Percentiles rank a stretch among this genome's conserved stretches.
phyloP scores from a whole-genome alignment of 441 rosid genomes.

The Euphorbia schlechtendalii region DNA sequence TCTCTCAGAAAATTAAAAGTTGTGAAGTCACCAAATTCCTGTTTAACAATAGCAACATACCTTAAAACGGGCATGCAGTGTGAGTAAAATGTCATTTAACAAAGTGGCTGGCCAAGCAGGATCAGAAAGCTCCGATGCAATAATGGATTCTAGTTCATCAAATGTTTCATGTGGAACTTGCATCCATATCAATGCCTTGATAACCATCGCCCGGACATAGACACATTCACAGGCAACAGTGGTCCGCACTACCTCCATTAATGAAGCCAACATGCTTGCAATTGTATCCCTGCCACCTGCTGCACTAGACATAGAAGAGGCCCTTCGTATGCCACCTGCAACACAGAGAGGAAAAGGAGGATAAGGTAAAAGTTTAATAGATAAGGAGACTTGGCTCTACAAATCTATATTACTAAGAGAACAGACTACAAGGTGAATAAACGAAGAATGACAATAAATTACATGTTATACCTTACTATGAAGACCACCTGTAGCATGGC shows the following conservation, averaged over 20 bases:
- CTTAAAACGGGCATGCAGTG: constrained; percentile 99
- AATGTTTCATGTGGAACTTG: constrained; percentile 94
- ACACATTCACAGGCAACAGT: constrained; percentile 99
- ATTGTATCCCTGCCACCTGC: constrained; percentile 84
- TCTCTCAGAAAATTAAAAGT: background rate
- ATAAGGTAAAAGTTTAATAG: background rate
- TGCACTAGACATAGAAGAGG: constrained; percentile 57
- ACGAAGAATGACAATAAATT: background rate
- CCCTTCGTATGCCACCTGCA: constrained; percentile 51
- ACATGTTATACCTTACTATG: background rate
- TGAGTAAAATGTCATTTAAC: constrained; percentile 90
- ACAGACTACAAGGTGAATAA: constrained; percentile 1
- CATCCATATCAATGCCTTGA: constrained; percentile 99
- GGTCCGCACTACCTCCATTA: constrained; percentile 99
- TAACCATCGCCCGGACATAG: constrained; percentile 96
- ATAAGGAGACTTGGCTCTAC: background rate
- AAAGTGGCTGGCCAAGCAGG: constrained; percentile 95
- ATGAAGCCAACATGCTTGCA: constrained; percentile 82
- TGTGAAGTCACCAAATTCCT: background rate
- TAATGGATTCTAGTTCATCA: constrained; percentile 92
- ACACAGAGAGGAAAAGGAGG: background rate
- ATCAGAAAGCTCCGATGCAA: constrained; percentile 99
- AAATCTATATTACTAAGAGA: background rate
- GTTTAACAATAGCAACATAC: constrained; percentile 29
- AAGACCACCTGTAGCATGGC: background rate